Evolutionary conservation across 2,329 filamentous ascomycete species (phyloP), one percentile per base, ranked within the genome.

Genomic region (Penicillium sclerotiorum): DNA sequence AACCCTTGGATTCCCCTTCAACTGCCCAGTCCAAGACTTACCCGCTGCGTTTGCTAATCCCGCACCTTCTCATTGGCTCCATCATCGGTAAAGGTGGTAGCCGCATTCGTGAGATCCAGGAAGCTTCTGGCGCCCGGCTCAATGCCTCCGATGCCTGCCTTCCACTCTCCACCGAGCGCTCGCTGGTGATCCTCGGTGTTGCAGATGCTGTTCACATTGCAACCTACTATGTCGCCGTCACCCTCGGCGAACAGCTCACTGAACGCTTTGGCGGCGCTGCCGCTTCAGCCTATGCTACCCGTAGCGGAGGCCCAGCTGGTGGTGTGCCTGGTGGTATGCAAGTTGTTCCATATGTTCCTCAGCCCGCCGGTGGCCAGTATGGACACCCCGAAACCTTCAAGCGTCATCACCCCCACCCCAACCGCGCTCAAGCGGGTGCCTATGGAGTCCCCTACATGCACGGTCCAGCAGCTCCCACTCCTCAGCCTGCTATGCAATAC

Each of bases 191-290:
- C 23, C 90, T 97, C 74, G 94, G 94, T 70, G 94, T 99, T 50
- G 94, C 94, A 46, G 94, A 99, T 77, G 93, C 94, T 50, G 93
- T 99, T 41, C 94, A 99, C 75, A 99, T 99, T 72, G 94, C 94
- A 41, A 96, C 94, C 30, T 99, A 97, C 78, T 99, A 99, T 67
- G 92, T 99, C 57, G 93, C 92, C 48, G 95, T 93, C 73, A 99
- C 94, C n/a, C 83, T 99, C 21, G 87, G 95, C 40, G 94, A 99
- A 78, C 94, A 99, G 76, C 81, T 99, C 52, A 96, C 94, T 45
- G 94, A 99, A 71, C 87, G 94, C 35, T 99, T 97, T 62, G 93
- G 94, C 45, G 94, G 94, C 5, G 92, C 94, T 17, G 91, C 91
- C 50, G 93, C 94, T 42, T 99, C 94, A n/a, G 93, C 94, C 23